phyloP scores from a whole-genome alignment of 2,329 filamentous ascomycete species.

The Sordariomycetes sp. region DNA sequence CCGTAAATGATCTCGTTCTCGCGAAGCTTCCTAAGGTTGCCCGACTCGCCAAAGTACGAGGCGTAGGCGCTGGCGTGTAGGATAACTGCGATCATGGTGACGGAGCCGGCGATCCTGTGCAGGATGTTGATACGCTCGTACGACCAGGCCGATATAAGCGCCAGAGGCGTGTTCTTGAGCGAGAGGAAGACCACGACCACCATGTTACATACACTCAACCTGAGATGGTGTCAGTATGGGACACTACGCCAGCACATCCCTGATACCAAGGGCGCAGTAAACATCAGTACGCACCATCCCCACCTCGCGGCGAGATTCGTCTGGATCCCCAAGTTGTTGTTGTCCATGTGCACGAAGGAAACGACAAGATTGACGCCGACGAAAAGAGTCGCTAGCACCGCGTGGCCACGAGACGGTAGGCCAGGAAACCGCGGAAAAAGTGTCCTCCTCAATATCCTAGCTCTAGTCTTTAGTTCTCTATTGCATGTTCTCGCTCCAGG shows the following conservation, averaged over 20 bases:
- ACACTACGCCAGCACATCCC: not conserved
- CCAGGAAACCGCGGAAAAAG: conserved; percentile 13
- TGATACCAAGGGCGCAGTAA: not conserved
- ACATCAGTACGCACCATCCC: conserved; percentile 19
- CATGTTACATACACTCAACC: conserved; percentile 30
- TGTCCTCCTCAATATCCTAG: conserved; percentile 14
- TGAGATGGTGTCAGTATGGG: conserved; percentile 8
- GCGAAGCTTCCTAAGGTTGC: conserved; percentile 17
- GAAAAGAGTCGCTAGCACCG: conserved; percentile 14
- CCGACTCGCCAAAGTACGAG: conserved; percentile 20
- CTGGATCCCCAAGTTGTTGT: conserved; percentile 13
- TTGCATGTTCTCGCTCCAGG: not conserved
- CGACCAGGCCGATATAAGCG: conserved; percentile 36
- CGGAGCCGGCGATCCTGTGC: conserved; percentile 38
- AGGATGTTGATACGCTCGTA: conserved; percentile 46
- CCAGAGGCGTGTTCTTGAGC: conserved; percentile 45
- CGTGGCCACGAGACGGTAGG: conserved; percentile 18
- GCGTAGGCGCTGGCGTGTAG: conserved; percentile 31
- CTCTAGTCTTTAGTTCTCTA: not conserved
- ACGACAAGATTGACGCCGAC: conserved; percentile 18
- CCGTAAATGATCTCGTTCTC: conserved; percentile 27
- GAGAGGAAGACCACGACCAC: conserved; percentile 37
- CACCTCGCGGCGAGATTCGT: conserved; percentile 22
- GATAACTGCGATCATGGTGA: conserved; percentile 28
- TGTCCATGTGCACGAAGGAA: conserved; percentile 19